Evolutionary conservation across 352 stramenopile species (phyloP), one percentile per base, ranked within the genome.

Genomic region (Phytophthora ramorum): DNA sequence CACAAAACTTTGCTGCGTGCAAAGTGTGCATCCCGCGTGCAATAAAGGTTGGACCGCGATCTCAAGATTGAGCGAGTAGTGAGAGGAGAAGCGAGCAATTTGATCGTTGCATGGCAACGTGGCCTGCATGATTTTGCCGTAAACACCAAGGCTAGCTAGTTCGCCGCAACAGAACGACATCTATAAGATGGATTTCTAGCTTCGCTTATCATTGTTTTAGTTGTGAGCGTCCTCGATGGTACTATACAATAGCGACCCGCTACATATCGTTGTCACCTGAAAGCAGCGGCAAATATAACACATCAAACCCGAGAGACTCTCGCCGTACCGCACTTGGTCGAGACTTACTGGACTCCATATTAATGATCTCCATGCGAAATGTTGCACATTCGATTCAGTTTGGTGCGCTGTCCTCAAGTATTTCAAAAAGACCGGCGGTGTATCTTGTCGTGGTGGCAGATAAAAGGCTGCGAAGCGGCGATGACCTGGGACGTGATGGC

Each of bases 381-480:
- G 2, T 14, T 37, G n/a, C n/a, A n/a, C n/a, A n/a, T n/a, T n/a
- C n/a, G n/a, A n/a, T n/a, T n/a, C n/a, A n/a, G n/a, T n/a, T n/a
- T n/a, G n/a, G n/a, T n/a, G n/a, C n/a, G n/a, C n/a, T n/a, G n/a
- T n/a, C n/a, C n/a, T n/a, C n/a, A n/a, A n/a, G n/a, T n/a, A n/a
- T n/a, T n/a, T n/a, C n/a, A n/a, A n/a, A n/a, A n/a, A n/a, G n/a
- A n/a, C n/a, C n/a, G n/a, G n/a, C n/a, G n/a, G n/a, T n/a, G n/a
- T n/a, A n/a, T n/a, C n/a, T n/a, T n/a, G n/a, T 38, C 32, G 20
- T 35, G 34, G 35, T 57, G 49, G 34, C 19, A 57, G 49, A 22
- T 4, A 38, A 40, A 48, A 38, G 19, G 4, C 8, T 68, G 52
- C 34, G 52, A 63, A 16, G 52, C 43, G 46, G 35, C 51, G 43